A percentile compares a stretch with the other conserved stretches of the same genome.
Conservation (phyloP, 192 early-diverging fungal species). For the Linnemannia zychae region DNA sequence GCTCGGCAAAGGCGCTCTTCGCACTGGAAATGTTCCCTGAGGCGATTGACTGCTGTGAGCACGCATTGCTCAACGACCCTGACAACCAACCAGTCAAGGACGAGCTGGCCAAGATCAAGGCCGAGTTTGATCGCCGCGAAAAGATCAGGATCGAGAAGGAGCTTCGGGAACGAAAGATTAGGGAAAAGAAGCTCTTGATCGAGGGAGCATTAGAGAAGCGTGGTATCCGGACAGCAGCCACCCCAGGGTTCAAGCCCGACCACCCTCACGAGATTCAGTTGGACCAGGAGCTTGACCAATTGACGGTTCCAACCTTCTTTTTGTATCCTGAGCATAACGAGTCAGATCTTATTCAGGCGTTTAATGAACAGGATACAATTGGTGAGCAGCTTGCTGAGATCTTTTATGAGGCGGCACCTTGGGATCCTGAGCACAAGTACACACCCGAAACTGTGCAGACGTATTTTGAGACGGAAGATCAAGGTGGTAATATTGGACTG, state of each 20-base stretch:
- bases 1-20: constrained; percentile 86
- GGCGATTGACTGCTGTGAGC: constrained; percentile 87
- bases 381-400: constrained; percentile 87
- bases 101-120: constrained; percentile 47
- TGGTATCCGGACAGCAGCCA: constrained; percentile 60
- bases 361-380: constrained; percentile 88
- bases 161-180: constrained; percentile 60
- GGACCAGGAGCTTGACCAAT: constrained; percentile 64
- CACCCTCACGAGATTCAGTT: constrained; percentile 70
- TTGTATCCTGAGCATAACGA: constrained; percentile 95
- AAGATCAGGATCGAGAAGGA: constrained; percentile 54
- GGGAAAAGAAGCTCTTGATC: constrained; percentile 59
- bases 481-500: constrained; percentile 65
- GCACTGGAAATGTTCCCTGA: constrained; percentile 87
- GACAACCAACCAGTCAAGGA: constrained; percentile 59
- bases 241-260: constrained; percentile 43
- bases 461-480: constrained; percentile 81
- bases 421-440: constrained; percentile 85
- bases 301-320: constrained; percentile 91
- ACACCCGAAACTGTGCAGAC: constrained; percentile 77
- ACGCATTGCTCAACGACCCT: constrained; percentile 78
- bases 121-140: constrained; percentile 48
- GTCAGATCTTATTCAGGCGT: constrained; percentile 88
- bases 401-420: constrained; percentile 83
- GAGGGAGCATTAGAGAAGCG: constrained; percentile 54